These are phyloP conservation scores for Termitomyces sp. DNA, from an alignment of 1,284 basidiomycete species.

Conservation along the genomic window DNA sequence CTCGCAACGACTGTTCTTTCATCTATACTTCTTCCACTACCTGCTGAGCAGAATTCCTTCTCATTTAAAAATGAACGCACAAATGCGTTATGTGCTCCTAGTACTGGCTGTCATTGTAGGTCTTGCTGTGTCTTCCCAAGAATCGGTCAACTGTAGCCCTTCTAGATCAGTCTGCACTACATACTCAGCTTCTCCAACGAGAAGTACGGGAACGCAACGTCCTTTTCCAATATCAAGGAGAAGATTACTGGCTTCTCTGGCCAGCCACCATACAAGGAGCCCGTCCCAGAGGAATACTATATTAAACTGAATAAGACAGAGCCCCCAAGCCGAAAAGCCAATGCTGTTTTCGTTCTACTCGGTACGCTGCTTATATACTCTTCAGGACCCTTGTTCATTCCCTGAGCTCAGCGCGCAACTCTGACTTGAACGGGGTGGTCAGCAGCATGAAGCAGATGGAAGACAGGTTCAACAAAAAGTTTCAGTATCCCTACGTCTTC, in stretches of 20 bases:
- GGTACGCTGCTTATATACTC: slow-evolving; percentile 25
- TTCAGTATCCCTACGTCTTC: slow-evolving; percentile 82
- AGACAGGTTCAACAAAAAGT: slow-evolving; percentile 82
- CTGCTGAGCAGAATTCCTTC: slow-evolving; percentile 6
- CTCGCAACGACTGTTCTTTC: not conserved
- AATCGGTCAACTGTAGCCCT: not conserved
- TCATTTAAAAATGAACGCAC: slow-evolving; percentile 65
- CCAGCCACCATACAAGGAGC: slow-evolving; percentile 46
- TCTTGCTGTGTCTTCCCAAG: slow-evolving; percentile 8
- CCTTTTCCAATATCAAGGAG: slow-evolving; percentile 48
- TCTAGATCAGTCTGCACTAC: slow-evolving; percentile 66
- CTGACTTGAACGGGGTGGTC: slow-evolving; percentile 70
- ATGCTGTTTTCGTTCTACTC: slow-evolving; percentile 82
- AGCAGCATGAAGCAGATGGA: slow-evolving; percentile 76
- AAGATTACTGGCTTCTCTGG: slow-evolving; percentile 33
- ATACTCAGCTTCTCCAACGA: slow-evolving; percentile 70
- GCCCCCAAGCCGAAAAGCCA: slow-evolving; percentile 57
- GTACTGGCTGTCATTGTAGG: slow-evolving; percentile 63
- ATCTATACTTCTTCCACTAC: not conserved
- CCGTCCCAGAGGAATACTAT: slow-evolving; percentile 55
- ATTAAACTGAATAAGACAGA: slow-evolving; percentile 32
- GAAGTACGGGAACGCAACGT: slow-evolving; percentile 62
- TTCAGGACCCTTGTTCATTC: not conserved
- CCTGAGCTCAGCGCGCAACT: slow-evolving; percentile 57
- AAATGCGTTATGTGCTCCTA: slow-evolving; percentile 68